phyloP scores from a whole-genome alignment of 116 monocot species.

The Phalaenopsis hybrid region DNA sequence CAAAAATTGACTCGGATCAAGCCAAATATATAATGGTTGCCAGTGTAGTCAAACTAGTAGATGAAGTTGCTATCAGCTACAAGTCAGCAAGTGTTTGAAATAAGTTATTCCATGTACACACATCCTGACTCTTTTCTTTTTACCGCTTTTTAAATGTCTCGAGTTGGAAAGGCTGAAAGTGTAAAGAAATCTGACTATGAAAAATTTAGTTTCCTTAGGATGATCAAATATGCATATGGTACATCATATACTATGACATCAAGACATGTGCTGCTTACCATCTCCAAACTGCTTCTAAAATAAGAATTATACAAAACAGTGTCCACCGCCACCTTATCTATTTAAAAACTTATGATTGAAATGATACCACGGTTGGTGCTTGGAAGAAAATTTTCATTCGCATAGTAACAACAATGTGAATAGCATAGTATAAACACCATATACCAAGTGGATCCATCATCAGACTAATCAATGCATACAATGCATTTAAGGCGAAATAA shows the following conservation, averaged over 20 bases:
- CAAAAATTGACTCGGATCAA: not conserved
- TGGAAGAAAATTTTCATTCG: no score
- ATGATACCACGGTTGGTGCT: no score
- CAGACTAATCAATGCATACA: no score
- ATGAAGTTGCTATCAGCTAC: not conserved
- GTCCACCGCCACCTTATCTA: no score
- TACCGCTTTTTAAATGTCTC: not conserved
- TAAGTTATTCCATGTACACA: no score
- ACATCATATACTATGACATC: not conserved
- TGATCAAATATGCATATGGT: not conserved
- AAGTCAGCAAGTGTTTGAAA: not conserved
- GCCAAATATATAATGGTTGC: not conserved
- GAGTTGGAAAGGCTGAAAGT: not conserved
- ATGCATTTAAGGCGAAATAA: not conserved
- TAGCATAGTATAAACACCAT: no score
- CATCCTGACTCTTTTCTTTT: not conserved
- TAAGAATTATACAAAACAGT: not conserved
- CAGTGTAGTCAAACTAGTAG: not conserved
- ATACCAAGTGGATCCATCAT: no score
- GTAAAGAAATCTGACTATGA: not conserved
- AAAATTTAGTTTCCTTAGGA: not conserved
- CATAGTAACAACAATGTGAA: no score
- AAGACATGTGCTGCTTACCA: not conserved
- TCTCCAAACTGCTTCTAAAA: not conserved
- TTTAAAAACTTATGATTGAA: no score